Conservation (phyloP, 2,329 filamentous ascomycete genomes). For the Botrytis paeoniae region DNA sequence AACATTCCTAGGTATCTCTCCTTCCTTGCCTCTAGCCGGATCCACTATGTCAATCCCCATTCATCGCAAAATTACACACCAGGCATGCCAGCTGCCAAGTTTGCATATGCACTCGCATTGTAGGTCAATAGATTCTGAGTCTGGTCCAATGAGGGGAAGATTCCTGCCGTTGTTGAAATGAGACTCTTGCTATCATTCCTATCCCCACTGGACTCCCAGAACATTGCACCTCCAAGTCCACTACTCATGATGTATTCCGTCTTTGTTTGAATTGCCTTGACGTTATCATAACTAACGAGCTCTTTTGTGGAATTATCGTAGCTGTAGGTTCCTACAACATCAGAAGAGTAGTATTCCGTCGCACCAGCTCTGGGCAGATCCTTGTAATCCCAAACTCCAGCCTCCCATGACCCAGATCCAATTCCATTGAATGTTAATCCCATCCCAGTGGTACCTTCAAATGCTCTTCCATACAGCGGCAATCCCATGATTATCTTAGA, state of each 20-base stretch:
- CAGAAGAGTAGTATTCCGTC: slow-evolving; percentile 54
- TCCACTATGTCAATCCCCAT: not conserved
- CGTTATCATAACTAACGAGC: slow-evolving; percentile 71
- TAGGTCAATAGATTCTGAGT: slow-evolving; percentile 51
- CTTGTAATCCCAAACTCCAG: slow-evolving; percentile 79
- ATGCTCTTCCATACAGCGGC: slow-evolving; percentile 76
- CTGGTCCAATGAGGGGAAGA: slow-evolving; percentile 46
- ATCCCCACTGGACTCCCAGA: slow-evolving; percentile 78
- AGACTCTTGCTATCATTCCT: slow-evolving; percentile 57
- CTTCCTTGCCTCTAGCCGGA: not conserved
- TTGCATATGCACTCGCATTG: slow-evolving; percentile 53
- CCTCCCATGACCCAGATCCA: slow-evolving; percentile 69
- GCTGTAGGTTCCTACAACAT: slow-evolving; percentile 64
- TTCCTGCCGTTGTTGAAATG: slow-evolving; percentile 48
- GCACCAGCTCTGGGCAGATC: slow-evolving; percentile 63
- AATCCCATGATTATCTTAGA: slow-evolving; percentile 73
- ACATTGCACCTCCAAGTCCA: slow-evolving; percentile 74
- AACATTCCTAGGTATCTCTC: not conserved
- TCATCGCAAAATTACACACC: not conserved
- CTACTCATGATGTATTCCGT: slow-evolving; percentile 59
- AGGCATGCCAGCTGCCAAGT: slow-evolving; percentile 45
- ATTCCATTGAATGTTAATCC: slow-evolving; percentile 62
- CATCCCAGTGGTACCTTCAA: slow-evolving; percentile 62
- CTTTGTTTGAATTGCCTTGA: slow-evolving; percentile 59
- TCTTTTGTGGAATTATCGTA: slow-evolving; percentile 60